Evolutionary conservation across 2,329 filamentous ascomycete genomes (phyloP).

Genomic region (Claviceps purpurea): DNA sequence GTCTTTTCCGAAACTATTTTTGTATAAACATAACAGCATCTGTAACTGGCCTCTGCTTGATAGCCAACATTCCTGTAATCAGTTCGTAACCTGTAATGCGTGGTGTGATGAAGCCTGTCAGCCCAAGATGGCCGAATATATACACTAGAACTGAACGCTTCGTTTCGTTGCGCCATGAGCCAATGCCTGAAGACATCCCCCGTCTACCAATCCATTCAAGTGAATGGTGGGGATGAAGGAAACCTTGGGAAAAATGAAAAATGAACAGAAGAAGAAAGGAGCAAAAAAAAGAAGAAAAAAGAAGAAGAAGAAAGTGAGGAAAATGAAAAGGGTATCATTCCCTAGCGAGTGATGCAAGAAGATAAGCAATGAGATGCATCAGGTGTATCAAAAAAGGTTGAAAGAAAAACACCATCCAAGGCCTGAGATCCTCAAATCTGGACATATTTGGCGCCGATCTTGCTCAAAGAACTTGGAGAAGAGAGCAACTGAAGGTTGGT

Average conservation of each 20-base stretch:
- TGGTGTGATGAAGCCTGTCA: neutral
- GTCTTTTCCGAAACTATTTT: too few species aligned
- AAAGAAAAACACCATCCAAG: neutral
- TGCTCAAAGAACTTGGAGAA: constrained; percentile 26
- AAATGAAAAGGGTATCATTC: constrained; percentile 11
- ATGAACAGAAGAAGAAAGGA: neutral
- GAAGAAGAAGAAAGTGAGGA: neutral
- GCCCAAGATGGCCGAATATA: constrained; percentile 14
- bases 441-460: constrained; percentile 37
- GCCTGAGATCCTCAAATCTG: constrained; percentile 10
- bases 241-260: neutral
- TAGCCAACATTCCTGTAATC: neutral
- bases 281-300: neutral
- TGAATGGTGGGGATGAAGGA: neutral
- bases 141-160: constrained; percentile 15
- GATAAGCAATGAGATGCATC: constrained; percentile 11
- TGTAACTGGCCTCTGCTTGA: neutral
- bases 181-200: neutral
- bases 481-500: constrained; percentile 27
- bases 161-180: neutral
- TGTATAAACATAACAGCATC: neutral
- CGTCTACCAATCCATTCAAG: neutral
- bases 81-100: too few species aligned
- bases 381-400: neutral
- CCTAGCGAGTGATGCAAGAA: constrained; percentile 26